Percentiles rank a stretch among this genome's conserved stretches.
These are phyloP conservation scores for Biscutella laevigata DNA, from an alignment of 441 rosid species.

Conservation along the genomic window DNA sequence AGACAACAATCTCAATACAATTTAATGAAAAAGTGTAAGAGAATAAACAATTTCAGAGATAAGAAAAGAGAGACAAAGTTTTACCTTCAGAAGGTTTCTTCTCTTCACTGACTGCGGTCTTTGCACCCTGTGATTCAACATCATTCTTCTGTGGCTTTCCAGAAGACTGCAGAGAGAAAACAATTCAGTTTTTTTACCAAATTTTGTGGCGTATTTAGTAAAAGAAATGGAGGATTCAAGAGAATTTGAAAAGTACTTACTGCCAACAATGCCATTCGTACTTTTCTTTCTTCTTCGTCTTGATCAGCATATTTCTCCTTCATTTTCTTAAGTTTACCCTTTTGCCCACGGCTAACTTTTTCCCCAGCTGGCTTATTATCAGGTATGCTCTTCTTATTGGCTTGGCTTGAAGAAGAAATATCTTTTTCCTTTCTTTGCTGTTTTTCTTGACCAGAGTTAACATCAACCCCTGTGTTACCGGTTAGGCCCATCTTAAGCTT, in stretches of 20 bases:
- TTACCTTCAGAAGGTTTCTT: conserved; percentile 49
- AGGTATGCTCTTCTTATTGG: conserved; percentile 32
- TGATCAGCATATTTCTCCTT: conserved; percentile 96
- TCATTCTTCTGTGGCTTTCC: conserved; percentile 56
- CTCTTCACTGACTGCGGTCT: conserved; percentile 24
- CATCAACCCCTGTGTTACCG: conserved; percentile 28
- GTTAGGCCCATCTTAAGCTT: conserved; percentile 75
- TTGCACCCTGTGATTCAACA: conserved; percentile 34
- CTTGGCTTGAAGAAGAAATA: conserved; percentile 27
- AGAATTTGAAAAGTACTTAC: conserved; percentile 40
- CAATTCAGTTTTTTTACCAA: too few species aligned
- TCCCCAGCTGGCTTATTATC: conserved; percentile 47
- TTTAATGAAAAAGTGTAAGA: neutral
- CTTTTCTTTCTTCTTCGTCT: conserved; percentile 86
- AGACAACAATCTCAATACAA: neutral
- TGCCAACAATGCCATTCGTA: conserved; percentile 79
- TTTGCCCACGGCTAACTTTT: conserved; percentile 82
- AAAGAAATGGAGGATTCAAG: neutral
- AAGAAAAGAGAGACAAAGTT: neutral
- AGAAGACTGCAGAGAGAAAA: conserved; percentile 55
- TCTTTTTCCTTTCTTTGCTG: conserved; percentile 28
- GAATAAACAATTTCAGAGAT: neutral
- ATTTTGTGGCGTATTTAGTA: too few species aligned
- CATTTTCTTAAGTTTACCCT: conserved; percentile 86
- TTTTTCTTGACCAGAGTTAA: conserved; percentile 32